Evolutionary conservation across 345 rosid genomes (phyloP), one percentile per base, ranked within the genome.

Genomic region (Erucastrum elatum): DNA sequence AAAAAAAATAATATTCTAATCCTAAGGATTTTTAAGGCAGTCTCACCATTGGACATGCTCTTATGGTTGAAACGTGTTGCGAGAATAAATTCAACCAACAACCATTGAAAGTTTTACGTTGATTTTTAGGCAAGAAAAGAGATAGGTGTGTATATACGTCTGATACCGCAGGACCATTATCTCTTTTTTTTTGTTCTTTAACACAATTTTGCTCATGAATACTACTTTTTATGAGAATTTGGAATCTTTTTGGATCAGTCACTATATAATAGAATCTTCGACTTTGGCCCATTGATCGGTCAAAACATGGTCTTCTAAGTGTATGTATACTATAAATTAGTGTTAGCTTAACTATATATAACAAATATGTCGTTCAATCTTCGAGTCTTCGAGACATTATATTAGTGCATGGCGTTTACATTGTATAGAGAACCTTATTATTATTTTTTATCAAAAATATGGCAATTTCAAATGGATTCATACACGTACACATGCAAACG

Each of bases 281-380:
- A 74, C 78, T 74, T n/a, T 67, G 78, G 82, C 59, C 82, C 82
- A 73, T 61, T 61, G 2, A 51, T 79, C 29, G 75, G 82, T 79
- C 82, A 79, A 79, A 79, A 79, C 78, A 60, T 67, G 56, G 68
- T 67, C 46, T 72, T 66, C 37, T 21, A 31, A 58, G 31, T 69
- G 29, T 69, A 13, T 49, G 56, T 49, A n/a, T 49, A 49, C 17
- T 49, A 49, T 49, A 49, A 13, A 49, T 49, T 44, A 49, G 56
- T 44, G 51, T 49, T 49, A 51, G 56, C 56, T 49, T 8, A 31
- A 10, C 25, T 16, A 29, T 16, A 2, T 62, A 30, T 21, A 51
- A 33, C 21, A 58, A 51, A 51, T 2, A 3, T 26, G 1, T 35
- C 56, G 27, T 0, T 55, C 8, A 66, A 75, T 21, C 8, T 11